phyloP scores from a whole-genome alignment of 2,329 filamentous ascomycete genomes.

The Colletotrichum liriopes region DNA sequence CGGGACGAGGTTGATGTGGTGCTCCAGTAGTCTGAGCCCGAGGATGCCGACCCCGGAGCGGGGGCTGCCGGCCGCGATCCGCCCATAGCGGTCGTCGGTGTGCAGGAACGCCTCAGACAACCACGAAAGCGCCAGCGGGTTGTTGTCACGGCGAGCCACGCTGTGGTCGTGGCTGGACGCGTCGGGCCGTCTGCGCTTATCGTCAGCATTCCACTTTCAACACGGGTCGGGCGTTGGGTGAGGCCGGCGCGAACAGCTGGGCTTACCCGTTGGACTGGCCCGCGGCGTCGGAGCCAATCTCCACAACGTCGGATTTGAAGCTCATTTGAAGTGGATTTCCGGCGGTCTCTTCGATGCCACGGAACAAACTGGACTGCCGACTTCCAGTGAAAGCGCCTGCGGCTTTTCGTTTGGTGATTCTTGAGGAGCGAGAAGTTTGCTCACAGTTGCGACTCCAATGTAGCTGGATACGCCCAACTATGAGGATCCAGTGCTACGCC shows the following conservation, averaged over 20 bases:
- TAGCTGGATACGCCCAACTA: not conserved
- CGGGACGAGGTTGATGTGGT: conserved; percentile 50
- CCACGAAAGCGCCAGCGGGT: conserved; percentile 17
- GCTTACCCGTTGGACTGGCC: conserved; percentile 24
- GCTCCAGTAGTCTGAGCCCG: conserved; percentile 49
- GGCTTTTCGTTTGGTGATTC: conserved; percentile 16
- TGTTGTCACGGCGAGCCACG: conserved; percentile 25
- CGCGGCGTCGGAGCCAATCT: conserved; percentile 31
- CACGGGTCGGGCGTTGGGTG: not conserved
- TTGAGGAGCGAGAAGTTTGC: not conserved
- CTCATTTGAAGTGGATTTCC: conserved; percentile 31
- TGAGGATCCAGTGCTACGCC: not conserved
- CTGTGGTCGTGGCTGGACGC: conserved; percentile 46
- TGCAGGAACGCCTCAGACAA: conserved; percentile 36
- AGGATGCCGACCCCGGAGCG: conserved; percentile 48
- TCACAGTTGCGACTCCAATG: conserved; percentile 1
- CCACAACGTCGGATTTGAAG: conserved; percentile 36
- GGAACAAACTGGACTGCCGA: conserved; percentile 24
- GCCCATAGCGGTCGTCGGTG: conserved; percentile 48
- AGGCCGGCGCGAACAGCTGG: not conserved
- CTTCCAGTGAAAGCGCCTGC: not conserved
- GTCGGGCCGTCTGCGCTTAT: conserved; percentile 31
- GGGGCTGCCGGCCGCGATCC: conserved; percentile 49
- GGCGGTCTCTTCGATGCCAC: conserved; percentile 10
- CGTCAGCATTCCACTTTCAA: conserved; percentile 7